Base-by-base conservation (phyloP, 345 rosid species). In the Populus simonii region DNA sequence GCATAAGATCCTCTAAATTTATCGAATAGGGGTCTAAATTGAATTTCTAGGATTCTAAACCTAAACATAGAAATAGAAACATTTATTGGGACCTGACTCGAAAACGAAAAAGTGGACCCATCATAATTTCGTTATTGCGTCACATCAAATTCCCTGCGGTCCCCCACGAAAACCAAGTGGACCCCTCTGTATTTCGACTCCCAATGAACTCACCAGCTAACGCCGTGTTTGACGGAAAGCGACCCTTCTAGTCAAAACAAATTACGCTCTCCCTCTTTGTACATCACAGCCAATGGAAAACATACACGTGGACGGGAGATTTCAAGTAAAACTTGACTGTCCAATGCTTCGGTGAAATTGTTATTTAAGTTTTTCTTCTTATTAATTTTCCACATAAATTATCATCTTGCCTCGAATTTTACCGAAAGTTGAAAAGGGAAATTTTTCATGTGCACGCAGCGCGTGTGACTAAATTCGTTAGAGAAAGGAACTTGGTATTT, bases 191-290 rank as follows among this genome's bases (percentile, higher is more conserved):
- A 33, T 66, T 62, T 36, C 81, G 72, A 22, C 68, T n/a, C 62
- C 66, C 83, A 6, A 71, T 73, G 76, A n/a, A 16, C 55, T 4
- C 55, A 4, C 55, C 5, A 15, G 55, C 70, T 79, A 79, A 83
- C 89, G 86, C 76, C 79, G 55, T 67, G 74, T n/a, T 77, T 18
- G 72, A 84, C 79, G 83, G 89, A 72, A 70, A 78, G 78, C 35
- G 51, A 29, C 71, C 71, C 59, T 78, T 23, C 2, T 3, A 7
- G 78, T 73, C 72, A 59, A 39, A 59, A 17, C 7, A 47, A 15
- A 35, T 6, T 4, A 8, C 36, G 8, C 36, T 75, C 49, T 49
- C 71, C 23, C 20, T 8, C 35, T 47, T 5, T 27, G 3, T 0
- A 18, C 31, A 53, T 39, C 23, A 35, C 80, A 33, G 71, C 75